These are phyloP conservation scores for Cercophora sp. DNA, from an alignment of 495 filamentous ascomycete genomes.

Conservation along the genomic window DNA sequence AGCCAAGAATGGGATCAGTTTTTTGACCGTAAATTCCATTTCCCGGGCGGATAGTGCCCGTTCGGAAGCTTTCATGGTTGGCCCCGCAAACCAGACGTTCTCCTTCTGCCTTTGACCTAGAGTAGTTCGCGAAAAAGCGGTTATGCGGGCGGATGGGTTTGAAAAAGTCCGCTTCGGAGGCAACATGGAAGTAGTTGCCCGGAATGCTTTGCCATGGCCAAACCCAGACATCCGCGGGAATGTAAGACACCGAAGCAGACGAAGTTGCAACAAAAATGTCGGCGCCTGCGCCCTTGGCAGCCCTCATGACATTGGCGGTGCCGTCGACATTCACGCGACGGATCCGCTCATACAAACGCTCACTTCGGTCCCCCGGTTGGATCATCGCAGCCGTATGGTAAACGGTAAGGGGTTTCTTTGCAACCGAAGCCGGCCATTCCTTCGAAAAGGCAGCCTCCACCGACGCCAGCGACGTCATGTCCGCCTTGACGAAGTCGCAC, in stretches of 20 bases:
- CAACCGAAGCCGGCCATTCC: slow-evolving; percentile 45
- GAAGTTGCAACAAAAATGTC: slow-evolving; percentile 58
- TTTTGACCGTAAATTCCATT: slow-evolving; percentile 55
- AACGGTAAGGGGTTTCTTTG: slow-evolving; percentile 49
- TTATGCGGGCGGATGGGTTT: slow-evolving; percentile 41
- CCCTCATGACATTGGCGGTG: slow-evolving; percentile 53
- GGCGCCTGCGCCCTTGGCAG: slow-evolving; percentile 44
- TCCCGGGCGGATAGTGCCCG: slow-evolving; percentile 53
- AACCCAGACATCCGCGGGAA: slow-evolving; percentile 44
- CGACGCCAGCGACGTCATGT: slow-evolving; percentile 47
- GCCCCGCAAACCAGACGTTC: slow-evolving; percentile 49
- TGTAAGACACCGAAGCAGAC: slow-evolving; percentile 48
- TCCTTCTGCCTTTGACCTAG: slow-evolving; percentile 49
- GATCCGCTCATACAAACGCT: slow-evolving; percentile 40
- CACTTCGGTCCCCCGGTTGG: slow-evolving; percentile 44
- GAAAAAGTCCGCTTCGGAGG: slow-evolving; percentile 45
- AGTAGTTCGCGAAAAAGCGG: slow-evolving; percentile 54
- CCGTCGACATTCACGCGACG: slow-evolving; percentile 57
- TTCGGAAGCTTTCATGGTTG: slow-evolving; percentile 47
- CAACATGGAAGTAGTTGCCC: slow-evolving; percentile 36
- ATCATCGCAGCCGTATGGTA: slow-evolving; percentile 57
- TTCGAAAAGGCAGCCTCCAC: slow-evolving; percentile 47
- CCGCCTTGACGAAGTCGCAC: slow-evolving; percentile 46
- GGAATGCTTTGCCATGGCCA: slow-evolving; percentile 45
- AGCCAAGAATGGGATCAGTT: slow-evolving; percentile 41